Base-by-base conservation (phyloP, 176 grass and related monocot genomes). In the Olyra latifolia region DNA sequence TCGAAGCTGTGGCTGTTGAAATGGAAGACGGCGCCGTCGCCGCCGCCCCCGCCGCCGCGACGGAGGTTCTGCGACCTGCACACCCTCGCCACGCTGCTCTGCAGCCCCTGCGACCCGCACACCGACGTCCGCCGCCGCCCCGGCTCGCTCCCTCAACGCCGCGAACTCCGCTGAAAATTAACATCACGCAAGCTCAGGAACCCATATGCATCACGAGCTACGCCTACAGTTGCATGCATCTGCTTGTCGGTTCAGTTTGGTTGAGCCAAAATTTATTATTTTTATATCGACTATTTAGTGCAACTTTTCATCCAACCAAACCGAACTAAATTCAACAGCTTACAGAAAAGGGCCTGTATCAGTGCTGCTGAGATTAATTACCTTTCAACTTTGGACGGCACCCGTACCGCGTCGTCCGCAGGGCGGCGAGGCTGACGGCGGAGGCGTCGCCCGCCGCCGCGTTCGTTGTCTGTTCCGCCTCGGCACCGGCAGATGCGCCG, bases 1-100 rank as follows among this genome's bases (percentile, higher is more conserved):
- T 98, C 95, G 83, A 98, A 98, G 90, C 95, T 98, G 87, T 94
- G 92, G 80, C 90, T 94, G 72, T 98, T 83, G 90, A 95, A 99
- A 76, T 99, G 96, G 88, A 99, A 99, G 69, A 95, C 66, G 40
- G 84, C 86, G 45, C 87, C 66, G n/a, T n/a, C n/a, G n/a, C n/a
- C n/a, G n/a, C n/a, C n/a, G n/a, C n/a, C n/a, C n/a, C n/a, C n/a
- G n/a, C n/a, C n/a, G 40, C 82, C 86, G 45, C 87, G 73, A 11
- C 85, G 25, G 44, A 95, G 89, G 72, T 99, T 99, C 35, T 78
- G 88, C 54, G 88, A 83, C 82, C 90, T 87, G 80, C 90, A 89
- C 76, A 88, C 96, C 83, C 88, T 93, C 0, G 96, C 96, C 75
- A 99, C 90, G 44, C 86, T 95, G 30, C 66, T 27, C 75, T 91